Evolutionary conservation across 1,139 yeast species (phyloP).

Genomic region (Saccharomycopsis hybrid): DNA sequence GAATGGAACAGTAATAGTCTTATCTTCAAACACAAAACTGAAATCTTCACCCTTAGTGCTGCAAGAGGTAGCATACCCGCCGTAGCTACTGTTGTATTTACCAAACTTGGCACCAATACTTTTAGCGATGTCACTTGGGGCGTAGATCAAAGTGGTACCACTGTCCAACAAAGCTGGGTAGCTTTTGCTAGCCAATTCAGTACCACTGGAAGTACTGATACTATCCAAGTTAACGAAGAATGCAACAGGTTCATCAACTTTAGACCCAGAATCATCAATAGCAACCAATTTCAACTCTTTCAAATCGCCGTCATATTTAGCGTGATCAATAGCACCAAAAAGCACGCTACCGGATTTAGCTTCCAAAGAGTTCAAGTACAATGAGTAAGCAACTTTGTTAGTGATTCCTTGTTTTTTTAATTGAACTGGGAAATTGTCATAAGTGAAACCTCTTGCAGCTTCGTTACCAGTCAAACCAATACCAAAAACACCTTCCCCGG

Average conservation of each 20-base stretch:
- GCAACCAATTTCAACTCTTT: conserved; percentile 48
- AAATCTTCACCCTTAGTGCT: conserved; percentile 10
- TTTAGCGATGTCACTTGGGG: conserved; percentile 39
- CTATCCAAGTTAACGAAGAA: conserved; percentile 17
- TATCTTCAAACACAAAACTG: conserved; percentile 22
- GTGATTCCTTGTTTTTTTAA: conserved; percentile 23
- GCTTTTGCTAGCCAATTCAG: conserved; percentile 9
- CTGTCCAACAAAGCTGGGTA: conserved; percentile 54
- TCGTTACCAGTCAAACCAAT: conserved; percentile 14
- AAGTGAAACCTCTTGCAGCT: conserved; percentile 9
- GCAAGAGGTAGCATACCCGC: conserved; percentile 33
- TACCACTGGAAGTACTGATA: conserved; percentile 11
- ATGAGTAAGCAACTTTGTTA: conserved; percentile 43
- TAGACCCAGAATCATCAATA: conserved; percentile 31
- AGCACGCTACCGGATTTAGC: conserved; percentile 40
- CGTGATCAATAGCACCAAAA: conserved; percentile 54
- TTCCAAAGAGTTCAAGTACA: conserved; percentile 41
- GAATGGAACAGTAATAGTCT: conserved; percentile 15
- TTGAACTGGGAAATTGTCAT: conserved; percentile 11
- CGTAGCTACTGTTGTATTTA: conserved; percentile 30
- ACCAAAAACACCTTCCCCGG: conserved; percentile 16
- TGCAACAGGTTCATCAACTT: conserved; percentile 9
- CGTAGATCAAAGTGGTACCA: conserved; percentile 56
- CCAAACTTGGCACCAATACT: conserved; percentile 35
- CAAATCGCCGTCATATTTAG: conserved; percentile 39